These are phyloP conservation scores for Achaetomiella virescens DNA, from an alignment of 495 filamentous ascomycete species.

Conservation along the genomic window DNA sequence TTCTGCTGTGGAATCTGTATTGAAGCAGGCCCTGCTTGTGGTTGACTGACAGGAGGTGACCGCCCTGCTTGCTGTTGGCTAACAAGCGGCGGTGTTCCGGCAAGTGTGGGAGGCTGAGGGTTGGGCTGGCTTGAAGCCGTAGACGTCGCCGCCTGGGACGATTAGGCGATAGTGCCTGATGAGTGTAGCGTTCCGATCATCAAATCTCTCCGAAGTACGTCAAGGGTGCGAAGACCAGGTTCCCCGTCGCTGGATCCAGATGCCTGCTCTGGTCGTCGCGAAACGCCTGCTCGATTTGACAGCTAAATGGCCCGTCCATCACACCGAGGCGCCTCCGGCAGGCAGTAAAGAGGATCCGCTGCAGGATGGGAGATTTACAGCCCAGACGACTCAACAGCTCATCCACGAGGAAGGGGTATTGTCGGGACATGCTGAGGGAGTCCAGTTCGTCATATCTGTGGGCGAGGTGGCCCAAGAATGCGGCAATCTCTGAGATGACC, in stretches of 20 bases:
- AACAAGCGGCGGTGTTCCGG: background rate
- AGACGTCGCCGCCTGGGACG: background rate
- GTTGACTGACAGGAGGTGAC: background rate
- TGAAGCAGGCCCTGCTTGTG: background rate
- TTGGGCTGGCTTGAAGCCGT: background rate
- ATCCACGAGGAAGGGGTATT: conserved; percentile 54
- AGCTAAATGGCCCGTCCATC: conserved; percentile 21
- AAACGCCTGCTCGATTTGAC: conserved; percentile 35
- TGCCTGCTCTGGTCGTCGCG: conserved; percentile 26
- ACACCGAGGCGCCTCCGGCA: conserved; percentile 38
- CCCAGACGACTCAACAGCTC: conserved; percentile 49
- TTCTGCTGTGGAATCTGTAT: background rate
- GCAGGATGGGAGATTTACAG: conserved; percentile 50
- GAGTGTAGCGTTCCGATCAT: conserved; percentile 6
- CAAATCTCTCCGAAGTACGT: conserved; percentile 1
- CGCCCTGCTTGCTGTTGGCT: background rate
- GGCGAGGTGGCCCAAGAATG: conserved; percentile 31
- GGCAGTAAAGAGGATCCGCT: conserved; percentile 55
- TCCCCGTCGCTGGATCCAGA: background rate
- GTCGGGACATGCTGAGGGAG: background rate
- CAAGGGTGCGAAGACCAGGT: background rate
- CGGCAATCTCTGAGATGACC: conserved; percentile 26
- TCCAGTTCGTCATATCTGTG: conserved; percentile 16
- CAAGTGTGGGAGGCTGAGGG: background rate
- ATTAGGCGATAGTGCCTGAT: conserved; percentile 7